Evolutionary conservation across 306 rosid species (phyloP).

Genomic region (Sicyos edulis): DNA sequence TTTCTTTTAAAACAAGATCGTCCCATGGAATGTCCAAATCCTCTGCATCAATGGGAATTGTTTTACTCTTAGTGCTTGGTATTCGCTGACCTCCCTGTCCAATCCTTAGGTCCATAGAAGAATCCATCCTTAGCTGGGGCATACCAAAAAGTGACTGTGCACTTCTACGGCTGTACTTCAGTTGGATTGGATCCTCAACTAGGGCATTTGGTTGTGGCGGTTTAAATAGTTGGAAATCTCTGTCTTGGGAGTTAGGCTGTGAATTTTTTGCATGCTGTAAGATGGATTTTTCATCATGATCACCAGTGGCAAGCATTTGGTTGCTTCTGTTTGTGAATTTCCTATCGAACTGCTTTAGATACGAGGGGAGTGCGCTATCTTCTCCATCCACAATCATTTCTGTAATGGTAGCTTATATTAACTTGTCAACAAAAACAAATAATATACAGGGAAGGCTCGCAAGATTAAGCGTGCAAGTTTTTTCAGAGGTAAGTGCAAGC

Average conservation of each 20-base stretch:
- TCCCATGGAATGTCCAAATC: constrained; percentile 79
- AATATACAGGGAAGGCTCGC: constrained; percentile 6
- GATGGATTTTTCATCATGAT: constrained; percentile 34
- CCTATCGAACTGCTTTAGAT: constrained; percentile 48
- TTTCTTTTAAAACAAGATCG: constrained; percentile 74
- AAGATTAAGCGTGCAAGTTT: background rate
- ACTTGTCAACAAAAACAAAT: background rate
- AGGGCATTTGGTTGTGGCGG: constrained; percentile 31
- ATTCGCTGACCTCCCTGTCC: constrained; percentile 46
- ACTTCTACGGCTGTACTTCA: constrained; percentile 42
- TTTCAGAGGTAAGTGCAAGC: background rate
- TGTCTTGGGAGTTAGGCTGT: constrained; percentile 37
- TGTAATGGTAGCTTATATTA: constrained; percentile 27
- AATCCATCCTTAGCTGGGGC: constrained; percentile 41
- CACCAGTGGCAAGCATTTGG: constrained; percentile 37
- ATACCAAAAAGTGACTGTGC: constrained; percentile 25
- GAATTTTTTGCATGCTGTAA: constrained; percentile 35
- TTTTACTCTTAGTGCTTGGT: constrained; percentile 43
- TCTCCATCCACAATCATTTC: constrained; percentile 38
- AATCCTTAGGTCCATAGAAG: constrained; percentile 41
- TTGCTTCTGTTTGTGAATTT: constrained; percentile 43
- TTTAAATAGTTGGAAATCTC: constrained; percentile 31
- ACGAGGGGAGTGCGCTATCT: constrained; percentile 31
- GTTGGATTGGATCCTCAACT: constrained; percentile 45
- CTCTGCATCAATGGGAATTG: constrained; percentile 52